A percentile compares a stretch with the other conserved stretches of the same genome.
phyloP scores from a whole-genome alignment of 306 rosid species.

The Vigna mungo region DNA sequence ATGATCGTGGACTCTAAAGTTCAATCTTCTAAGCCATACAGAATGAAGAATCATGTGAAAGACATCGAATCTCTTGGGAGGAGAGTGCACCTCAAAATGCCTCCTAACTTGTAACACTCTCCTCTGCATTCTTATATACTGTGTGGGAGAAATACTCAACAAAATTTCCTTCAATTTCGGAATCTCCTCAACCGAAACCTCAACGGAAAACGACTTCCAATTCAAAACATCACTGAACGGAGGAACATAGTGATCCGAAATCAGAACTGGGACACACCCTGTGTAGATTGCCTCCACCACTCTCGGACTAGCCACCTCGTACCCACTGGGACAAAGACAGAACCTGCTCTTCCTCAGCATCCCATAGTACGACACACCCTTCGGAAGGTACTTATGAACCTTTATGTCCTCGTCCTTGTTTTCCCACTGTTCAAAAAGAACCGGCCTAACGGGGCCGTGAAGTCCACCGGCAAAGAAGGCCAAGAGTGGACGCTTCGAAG shows the following conservation, averaged over 20 bases:
- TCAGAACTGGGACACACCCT: conserved; percentile 86
- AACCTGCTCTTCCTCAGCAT: conserved; percentile 81
- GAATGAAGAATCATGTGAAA: conserved; percentile 95
- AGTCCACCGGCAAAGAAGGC: conserved; percentile 93
- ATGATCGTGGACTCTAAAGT: conserved; percentile 62
- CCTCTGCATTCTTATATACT: conserved; percentile 82
- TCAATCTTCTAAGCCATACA: conserved; percentile 89
- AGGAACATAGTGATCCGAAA: conserved; percentile 82
- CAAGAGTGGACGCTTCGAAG: conserved; percentile 67
- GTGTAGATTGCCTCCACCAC: conserved; percentile 94
- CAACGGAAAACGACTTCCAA: conserved; percentile 87
- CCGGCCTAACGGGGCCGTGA: conserved; percentile 73
- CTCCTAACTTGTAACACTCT: conserved; percentile 72
- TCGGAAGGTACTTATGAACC: conserved; percentile 84
- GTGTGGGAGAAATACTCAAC: conserved; percentile 61
- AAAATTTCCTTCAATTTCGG: conserved; percentile 83
- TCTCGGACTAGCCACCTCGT: conserved; percentile 95
- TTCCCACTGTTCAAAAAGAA: conserved; percentile 88
- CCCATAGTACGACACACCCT: conserved; percentile 73
- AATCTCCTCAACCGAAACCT: conserved; percentile 71
- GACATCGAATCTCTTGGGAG: conserved; percentile 80
- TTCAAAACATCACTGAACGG: conserved; percentile 89
- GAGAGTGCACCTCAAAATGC: conserved; percentile 85
- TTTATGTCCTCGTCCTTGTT: conserved; percentile 68
- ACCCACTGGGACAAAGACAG: conserved; percentile 95